Percentiles rank a stretch among this genome's conserved stretches.
These are phyloP conservation scores for Laguncularia racemosa DNA, from an alignment of 345 rosid genomes.

Conservation along the genomic window DNA sequence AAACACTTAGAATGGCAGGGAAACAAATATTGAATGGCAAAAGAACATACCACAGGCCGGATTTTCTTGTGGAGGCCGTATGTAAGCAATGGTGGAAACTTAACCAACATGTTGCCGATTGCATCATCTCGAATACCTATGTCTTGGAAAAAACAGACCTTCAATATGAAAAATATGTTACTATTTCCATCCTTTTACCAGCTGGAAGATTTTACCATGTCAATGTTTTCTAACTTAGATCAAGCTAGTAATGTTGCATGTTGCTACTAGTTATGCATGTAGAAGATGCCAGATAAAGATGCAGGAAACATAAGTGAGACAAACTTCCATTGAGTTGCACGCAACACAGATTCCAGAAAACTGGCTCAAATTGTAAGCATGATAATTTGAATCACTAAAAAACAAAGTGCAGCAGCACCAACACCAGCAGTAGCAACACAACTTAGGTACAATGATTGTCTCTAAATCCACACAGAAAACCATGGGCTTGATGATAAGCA, in stretches of 20 bases:
- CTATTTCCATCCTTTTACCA: neutral
- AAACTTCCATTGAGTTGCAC: too few species aligned
- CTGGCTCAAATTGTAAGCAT: too few species aligned
- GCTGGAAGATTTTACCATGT: too few species aligned
- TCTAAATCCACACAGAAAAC: slow-evolving; percentile 74
- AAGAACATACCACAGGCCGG: slow-evolving; percentile 72
- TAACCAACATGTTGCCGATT: slow-evolving; percentile 83
- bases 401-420: neutral
- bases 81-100: slow-evolving; percentile 76
- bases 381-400: too few species aligned
- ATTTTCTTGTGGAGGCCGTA: slow-evolving; percentile 83
- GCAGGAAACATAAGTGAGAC: too few species aligned
- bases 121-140: slow-evolving; percentile 77
- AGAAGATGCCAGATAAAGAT: too few species aligned
- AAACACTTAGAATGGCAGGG: neutral
- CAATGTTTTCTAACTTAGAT: too few species aligned
- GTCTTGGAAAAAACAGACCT: slow-evolving; percentile 80
- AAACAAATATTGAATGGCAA: slow-evolving; percentile 1
- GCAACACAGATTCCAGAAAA: too few species aligned
- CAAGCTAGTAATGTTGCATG: too few species aligned
- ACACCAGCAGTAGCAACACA: slow-evolving; percentile 10
- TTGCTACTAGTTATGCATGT: too few species aligned
- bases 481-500: slow-evolving; percentile 74
- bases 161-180: slow-evolving; percentile 17
- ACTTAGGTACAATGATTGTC: slow-evolving; percentile 67